Percentiles rank a stretch among this genome's conserved stretches.
These are phyloP conservation scores for Rhizopogon salebrosus DNA, from an alignment of 768 basidiomycete species.

Conservation along the genomic window DNA sequence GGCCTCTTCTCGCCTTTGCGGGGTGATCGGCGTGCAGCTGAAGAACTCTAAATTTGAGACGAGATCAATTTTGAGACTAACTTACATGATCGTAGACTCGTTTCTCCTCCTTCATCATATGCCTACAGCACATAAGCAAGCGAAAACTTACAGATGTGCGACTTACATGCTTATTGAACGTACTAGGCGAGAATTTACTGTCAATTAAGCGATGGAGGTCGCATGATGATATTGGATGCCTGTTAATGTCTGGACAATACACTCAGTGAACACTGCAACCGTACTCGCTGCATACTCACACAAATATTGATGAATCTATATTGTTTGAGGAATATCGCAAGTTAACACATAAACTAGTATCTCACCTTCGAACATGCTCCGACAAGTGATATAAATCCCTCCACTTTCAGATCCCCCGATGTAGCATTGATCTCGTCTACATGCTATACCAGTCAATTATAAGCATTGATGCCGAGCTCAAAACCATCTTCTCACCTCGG, in stretches of 20 bases:
- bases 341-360: slow-evolving; percentile 11
- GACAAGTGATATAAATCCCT: slow-evolving; percentile 82
- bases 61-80: slow-evolving; percentile 7
- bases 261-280: not conserved
- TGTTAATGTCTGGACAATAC: slow-evolving; percentile 63
- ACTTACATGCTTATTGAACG: slow-evolving; percentile 70
- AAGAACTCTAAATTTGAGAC: slow-evolving; percentile 6
- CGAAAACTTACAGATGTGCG: not conserved
- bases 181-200: slow-evolving; percentile 55
- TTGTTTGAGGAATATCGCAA: slow-evolving; percentile 15
- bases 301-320: slow-evolving; percentile 78
- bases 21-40: slow-evolving; percentile 66
- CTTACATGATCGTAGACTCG: slow-evolving; percentile 20
- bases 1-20: slow-evolving; percentile 75
- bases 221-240: slow-evolving; percentile 57
- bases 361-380: slow-evolving; percentile 70
- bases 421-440: slow-evolving; percentile 56
- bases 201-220: slow-evolving; percentile 73
- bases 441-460: slow-evolving; percentile 39
- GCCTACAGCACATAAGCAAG: slow-evolving; percentile 41
- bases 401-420: slow-evolving; percentile 48
- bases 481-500: slow-evolving; percentile 45
- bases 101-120: slow-evolving; percentile 60
- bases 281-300: slow-evolving; percentile 44
- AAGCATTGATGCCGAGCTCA: not conserved